phyloP scores from a whole-genome alignment of 2,329 filamentous ascomycete genomes.

The Alternaria gaisen region DNA sequence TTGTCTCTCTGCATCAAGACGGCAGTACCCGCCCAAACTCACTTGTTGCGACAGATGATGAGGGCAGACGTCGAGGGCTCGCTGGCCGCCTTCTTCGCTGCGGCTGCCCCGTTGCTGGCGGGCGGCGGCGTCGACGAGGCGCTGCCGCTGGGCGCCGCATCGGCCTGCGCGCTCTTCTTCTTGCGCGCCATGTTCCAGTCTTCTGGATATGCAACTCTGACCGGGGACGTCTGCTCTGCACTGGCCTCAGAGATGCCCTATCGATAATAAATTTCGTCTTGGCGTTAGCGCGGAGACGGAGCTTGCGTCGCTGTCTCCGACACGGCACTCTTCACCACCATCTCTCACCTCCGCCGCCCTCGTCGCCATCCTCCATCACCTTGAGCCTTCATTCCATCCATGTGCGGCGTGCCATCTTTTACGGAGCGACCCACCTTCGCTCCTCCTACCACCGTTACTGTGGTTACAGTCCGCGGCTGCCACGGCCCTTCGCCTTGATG shows the following conservation, averaged over 20 bases:
- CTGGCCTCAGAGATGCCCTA: constrained; percentile 5
- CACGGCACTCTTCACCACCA: constrained; percentile 2
- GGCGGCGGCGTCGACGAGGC: constrained; percentile 15
- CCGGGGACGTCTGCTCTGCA: constrained; percentile 12
- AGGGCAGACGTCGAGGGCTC: constrained; percentile 41
- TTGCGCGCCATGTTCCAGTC: constrained; percentile 42
- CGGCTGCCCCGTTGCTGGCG: constrained; percentile 7
- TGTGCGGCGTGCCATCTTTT: background rate
- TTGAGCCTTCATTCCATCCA: background rate
- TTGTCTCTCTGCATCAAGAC: constrained; percentile 8
- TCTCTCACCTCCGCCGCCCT: background rate
- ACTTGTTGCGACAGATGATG: constrained; percentile 56
- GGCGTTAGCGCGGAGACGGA: constrained; percentile 21
- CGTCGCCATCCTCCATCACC: background rate
- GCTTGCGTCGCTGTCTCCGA: constrained; percentile 16
- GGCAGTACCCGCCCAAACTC: constrained; percentile 38
- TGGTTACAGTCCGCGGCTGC: background rate
- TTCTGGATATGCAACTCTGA: constrained; percentile 6
- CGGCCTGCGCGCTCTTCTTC: constrained; percentile 44
- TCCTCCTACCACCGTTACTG: background rate
- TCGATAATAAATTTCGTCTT: constrained; percentile 32
- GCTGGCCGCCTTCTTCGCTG: constrained; percentile 17
- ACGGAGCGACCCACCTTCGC: background rate
- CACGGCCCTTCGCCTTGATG: background rate
- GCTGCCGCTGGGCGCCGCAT: constrained; percentile 27